Base-by-base conservation (phyloP, 805 yeast species). In the Candida easanensis region DNA sequence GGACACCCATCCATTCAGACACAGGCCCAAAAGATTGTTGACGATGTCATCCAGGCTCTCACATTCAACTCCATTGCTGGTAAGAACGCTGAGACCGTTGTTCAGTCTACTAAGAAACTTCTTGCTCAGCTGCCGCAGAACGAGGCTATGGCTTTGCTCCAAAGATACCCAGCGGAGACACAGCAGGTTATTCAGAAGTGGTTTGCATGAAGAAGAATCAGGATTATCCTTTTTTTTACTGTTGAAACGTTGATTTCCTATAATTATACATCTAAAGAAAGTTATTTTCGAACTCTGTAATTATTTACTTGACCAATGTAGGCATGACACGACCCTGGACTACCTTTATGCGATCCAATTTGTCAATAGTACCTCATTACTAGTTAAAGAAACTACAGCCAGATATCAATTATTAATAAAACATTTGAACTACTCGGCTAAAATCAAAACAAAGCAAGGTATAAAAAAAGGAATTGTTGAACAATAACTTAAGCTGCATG, bases 1-100 rank as follows among this genome's bases (percentile, higher is more conserved):
- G 74, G 77, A 40, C 89, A 88, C 49, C 76, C 83, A 8, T 68
- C 76, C 4, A 76, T 87, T 27, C 60, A 66, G 16, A 48, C 68
- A 2, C 80, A 81, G 47, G 63, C 79, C 6, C 81, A 84, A 14
- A 72, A 75, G 48, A 77, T 82, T 10, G 76, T 88, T 32, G 87
- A 83, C 41, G 68, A 76, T 34, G 83, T 89, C 8, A 70, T 88
- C 22, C 86, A 82, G 63, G 95, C 96, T 2, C 65, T 90, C 41
- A 68, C 76, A n/a, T 79, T 79, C 56, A 77, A 75, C 20, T 69
- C 90, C 1, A 71, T 90, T 36, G 66, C 69, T 16, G 96, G 95
- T 7, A 75, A 77, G 48, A 76, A 82, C n/a, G 91, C 90, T 1
- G 80, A 79, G 44, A 73, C 73, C 23, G 78, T 79, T 7, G 84